A percentile compares a stretch with the other conserved stretches of the same genome.
These are phyloP conservation scores for Geotrichum klebahnii DNA, from an alignment of 1,139 yeast species.

Conservation along the genomic window DNA sequence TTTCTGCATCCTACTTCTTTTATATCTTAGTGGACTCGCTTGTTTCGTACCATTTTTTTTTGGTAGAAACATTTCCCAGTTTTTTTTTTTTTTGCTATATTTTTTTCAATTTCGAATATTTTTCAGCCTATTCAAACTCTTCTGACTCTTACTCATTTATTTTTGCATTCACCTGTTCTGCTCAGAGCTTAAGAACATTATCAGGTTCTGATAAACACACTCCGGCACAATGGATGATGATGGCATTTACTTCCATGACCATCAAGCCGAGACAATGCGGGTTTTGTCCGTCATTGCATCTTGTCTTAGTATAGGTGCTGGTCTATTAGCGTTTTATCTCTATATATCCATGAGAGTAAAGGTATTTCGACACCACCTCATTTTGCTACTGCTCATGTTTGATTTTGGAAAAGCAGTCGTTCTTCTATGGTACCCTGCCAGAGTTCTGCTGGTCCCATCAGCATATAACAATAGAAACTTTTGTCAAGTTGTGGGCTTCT, in stretches of 20 bases:
- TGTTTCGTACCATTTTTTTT: no score
- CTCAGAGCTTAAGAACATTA: no score
- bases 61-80: no score
- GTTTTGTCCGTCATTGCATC: conserved; percentile 34
- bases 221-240: no score
- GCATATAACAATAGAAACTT: conserved; percentile 53
- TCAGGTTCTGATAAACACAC: no score
- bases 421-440: conserved; percentile 65
- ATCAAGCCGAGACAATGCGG: conserved; percentile 31
- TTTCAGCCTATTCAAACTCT: no score
- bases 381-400: conserved; percentile 60
- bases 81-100: no score
- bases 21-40: no score
- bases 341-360: conserved; percentile 34
- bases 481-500: conserved; percentile 76
- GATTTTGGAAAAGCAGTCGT: conserved; percentile 74
- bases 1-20: no score
- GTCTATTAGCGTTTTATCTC: conserved; percentile 36
- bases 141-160: no score
- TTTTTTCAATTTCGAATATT: no score
- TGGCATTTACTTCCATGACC: conserved; percentile 22
- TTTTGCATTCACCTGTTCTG: no score
- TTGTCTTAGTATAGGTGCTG: conserved; percentile 34
- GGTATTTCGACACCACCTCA: conserved; percentile 45
- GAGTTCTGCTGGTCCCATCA: conserved; percentile 50